Evolutionary conservation across 2,329 filamentous ascomycete species (phyloP).

Genomic region (Dendrostoma leiphaemia): DNA sequence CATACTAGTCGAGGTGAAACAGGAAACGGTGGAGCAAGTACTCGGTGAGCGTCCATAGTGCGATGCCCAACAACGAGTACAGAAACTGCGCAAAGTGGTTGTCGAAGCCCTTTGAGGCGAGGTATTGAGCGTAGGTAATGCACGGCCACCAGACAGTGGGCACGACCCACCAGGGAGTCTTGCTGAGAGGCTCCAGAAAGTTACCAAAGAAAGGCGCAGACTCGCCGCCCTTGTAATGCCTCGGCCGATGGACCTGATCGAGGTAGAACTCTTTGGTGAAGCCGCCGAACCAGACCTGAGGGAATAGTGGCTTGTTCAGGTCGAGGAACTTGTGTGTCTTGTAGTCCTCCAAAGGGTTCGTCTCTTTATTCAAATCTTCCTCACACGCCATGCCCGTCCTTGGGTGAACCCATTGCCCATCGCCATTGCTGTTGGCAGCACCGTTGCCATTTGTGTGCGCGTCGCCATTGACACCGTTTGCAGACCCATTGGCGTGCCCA

Average conservation of each 20-base stretch:
- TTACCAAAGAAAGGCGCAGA: slow-evolving; percentile 96
- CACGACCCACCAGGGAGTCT: slow-evolving; percentile 92
- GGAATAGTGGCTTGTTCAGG: slow-evolving; percentile 76
- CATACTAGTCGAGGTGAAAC: slow-evolving; percentile 91
- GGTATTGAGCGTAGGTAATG: slow-evolving; percentile 68
- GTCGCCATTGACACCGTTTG: slow-evolving; percentile 32
- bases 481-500: slow-evolving; percentile 23
- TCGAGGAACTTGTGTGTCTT: slow-evolving; percentile 93
- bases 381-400: slow-evolving; percentile 86
- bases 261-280: slow-evolving; percentile 97
- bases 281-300: slow-evolving; percentile 83
- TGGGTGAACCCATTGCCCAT: slow-evolving; percentile 44
- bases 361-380: slow-evolving; percentile 84
- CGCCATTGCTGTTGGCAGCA: slow-evolving; percentile 29
- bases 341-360: slow-evolving; percentile 73
- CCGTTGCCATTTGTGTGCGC: slow-evolving; percentile 32
- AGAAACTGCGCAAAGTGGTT: slow-evolving; percentile 44
- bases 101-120: slow-evolving; percentile 62
- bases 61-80: slow-evolving; percentile 70
- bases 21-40: slow-evolving; percentile 86
- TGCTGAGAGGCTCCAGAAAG: slow-evolving; percentile 94
- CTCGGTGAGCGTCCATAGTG: slow-evolving; percentile 86
- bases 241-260: slow-evolving; percentile 90
- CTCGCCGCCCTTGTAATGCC: slow-evolving; percentile 90
- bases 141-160: slow-evolving; percentile 83